Conservation (phyloP, 257 asterid species). For the Solanum etuberosum region DNA sequence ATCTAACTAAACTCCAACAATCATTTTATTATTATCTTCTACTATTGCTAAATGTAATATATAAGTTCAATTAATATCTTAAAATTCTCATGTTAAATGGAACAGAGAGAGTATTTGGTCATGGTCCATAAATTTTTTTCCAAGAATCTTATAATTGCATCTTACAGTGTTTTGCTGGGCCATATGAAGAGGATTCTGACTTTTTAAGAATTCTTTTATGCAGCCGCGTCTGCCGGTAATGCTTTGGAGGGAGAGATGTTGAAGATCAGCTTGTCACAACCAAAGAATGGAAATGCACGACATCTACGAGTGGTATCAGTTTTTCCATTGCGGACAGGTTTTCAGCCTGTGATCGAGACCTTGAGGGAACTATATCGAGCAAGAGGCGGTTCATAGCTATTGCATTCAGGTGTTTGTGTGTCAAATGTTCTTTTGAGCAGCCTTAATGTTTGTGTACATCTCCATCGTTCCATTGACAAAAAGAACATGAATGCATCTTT, state of each 20-base stretch:
- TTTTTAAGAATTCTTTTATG: background rate
- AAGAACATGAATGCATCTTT: background rate
- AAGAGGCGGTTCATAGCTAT: constrained; percentile 13
- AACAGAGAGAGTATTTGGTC: background rate
- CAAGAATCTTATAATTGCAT: background rate
- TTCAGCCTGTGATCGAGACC: constrained; percentile 58
- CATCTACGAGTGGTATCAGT: constrained; percentile 71
- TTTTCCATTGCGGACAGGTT: constrained; percentile 50
- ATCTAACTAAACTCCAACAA: background rate
- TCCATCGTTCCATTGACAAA: background rate
- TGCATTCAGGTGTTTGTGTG: background rate
- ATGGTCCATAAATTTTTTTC: background rate
- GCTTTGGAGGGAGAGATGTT: constrained; percentile 78
- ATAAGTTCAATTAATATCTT: background rate
- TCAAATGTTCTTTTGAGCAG: background rate
- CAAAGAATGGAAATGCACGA: constrained; percentile 76
- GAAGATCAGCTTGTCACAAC: constrained; percentile 58
- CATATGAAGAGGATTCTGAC: background rate
- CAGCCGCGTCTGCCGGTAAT: constrained; percentile 43
- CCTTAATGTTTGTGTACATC: background rate
- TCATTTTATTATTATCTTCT: background rate
- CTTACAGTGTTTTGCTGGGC: background rate
- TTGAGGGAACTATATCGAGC: constrained; percentile 39
- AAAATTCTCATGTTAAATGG: background rate
- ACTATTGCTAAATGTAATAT: background rate